These are phyloP conservation scores for Dalbergia cultrata DNA, from an alignment of 306 rosid genomes.

Conservation along the genomic window DNA sequence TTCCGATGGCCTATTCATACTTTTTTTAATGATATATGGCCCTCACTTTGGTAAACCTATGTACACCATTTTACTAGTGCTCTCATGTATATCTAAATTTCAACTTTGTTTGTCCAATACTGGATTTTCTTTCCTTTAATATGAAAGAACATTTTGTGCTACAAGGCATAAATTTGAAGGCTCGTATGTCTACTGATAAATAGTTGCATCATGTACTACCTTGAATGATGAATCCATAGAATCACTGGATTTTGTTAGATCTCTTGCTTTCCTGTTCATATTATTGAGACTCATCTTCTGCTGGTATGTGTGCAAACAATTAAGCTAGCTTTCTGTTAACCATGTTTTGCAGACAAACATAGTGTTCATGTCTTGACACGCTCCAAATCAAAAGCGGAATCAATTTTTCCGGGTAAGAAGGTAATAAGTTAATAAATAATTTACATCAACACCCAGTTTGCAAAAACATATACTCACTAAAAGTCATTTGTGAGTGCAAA, in stretches of 20 bases:
- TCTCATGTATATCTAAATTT: slow-evolving; percentile 13
- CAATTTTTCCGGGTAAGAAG: slow-evolving; percentile 99
- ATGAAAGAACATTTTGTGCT: no score
- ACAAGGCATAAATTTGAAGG: slow-evolving; percentile 11
- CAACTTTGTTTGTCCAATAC: not conserved
- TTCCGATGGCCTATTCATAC: not conserved
- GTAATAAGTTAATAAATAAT: slow-evolving; percentile 62
- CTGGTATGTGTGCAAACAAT: not conserved
- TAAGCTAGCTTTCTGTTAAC: slow-evolving; percentile 33
- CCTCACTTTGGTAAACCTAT: not conserved
- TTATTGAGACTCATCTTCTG: slow-evolving; percentile 29
- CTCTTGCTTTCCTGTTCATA: slow-evolving; percentile 25
- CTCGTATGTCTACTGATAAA: slow-evolving; percentile 33
- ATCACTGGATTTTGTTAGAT: slow-evolving; percentile 36
- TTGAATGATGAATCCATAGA: slow-evolving; percentile 17
- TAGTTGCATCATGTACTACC: slow-evolving; percentile 33
- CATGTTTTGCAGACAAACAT: slow-evolving; percentile 75
- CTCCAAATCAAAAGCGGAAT: slow-evolving; percentile 87
- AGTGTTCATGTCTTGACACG: slow-evolving; percentile 83
- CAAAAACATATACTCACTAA: slow-evolving; percentile 20
- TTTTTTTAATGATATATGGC: not conserved
- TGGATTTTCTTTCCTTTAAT: not conserved
- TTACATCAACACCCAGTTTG: slow-evolving; percentile 37
- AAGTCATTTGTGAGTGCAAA: not conserved
- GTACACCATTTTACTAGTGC: slow-evolving; percentile 28